These are phyloP conservation scores for Marchantia polymorpha DNA, from an alignment of 225 moss, liverwort and hornwort species.

Conservation along the genomic window DNA sequence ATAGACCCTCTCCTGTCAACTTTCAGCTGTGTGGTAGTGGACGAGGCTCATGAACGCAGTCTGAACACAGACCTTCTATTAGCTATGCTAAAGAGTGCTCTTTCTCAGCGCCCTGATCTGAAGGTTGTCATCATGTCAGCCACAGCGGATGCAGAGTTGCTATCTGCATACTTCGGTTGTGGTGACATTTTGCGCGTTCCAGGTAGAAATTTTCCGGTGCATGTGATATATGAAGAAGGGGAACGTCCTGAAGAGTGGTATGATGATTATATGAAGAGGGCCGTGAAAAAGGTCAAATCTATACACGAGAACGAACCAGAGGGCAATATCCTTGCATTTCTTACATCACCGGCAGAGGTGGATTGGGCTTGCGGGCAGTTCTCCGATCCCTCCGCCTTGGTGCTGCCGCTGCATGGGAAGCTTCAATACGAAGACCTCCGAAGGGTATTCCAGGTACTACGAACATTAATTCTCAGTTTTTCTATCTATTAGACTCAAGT, in stretches of 20 bases:
- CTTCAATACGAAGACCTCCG: conserved; percentile 41
- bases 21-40: conserved; percentile 47
- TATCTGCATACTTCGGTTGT: conserved; percentile 41
- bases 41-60: conserved; percentile 57
- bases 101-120: conserved; percentile 38
- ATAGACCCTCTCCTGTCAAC: conserved; percentile 33
- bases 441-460: conserved; percentile 38
- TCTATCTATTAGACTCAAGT: neutral
- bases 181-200: conserved; percentile 34
- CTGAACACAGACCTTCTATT: conserved; percentile 45
- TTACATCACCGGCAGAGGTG: conserved; percentile 41
- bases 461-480: neutral
- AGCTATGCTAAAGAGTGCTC: conserved; percentile 36
- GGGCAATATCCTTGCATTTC: conserved; percentile 46
- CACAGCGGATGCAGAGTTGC: conserved; percentile 41
- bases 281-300: conserved; percentile 25
- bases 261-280: conserved; percentile 29
- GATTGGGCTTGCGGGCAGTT: conserved; percentile 43
- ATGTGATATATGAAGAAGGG: conserved; percentile 37
- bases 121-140: conserved; percentile 52
- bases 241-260: conserved; percentile 21
- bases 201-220: conserved; percentile 48
- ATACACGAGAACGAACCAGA: conserved; percentile 27
- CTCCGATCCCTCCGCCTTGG: conserved; percentile 28
- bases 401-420: conserved; percentile 42